Conservation (phyloP, 2,329 filamentous ascomycete genomes). For the Lecanoromycetidae sp. region DNA sequence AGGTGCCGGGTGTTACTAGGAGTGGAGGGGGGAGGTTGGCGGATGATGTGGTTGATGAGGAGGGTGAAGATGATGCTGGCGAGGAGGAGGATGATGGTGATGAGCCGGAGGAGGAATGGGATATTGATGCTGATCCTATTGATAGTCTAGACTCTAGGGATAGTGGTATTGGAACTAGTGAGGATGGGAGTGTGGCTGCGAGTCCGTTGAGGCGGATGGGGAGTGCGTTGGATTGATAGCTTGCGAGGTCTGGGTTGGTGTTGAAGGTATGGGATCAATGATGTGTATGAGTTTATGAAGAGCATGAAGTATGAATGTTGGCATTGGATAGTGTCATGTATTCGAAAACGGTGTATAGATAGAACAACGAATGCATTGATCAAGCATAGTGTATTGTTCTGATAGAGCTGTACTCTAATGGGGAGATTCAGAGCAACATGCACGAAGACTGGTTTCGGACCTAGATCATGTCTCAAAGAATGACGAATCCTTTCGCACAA, state of each 20-base stretch:
- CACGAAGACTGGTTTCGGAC: neutral
- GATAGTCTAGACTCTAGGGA: conserved; percentile 49
- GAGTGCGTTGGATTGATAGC: conserved; percentile 14
- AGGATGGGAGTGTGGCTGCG: conserved; percentile 55
- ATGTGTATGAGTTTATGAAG: neutral
- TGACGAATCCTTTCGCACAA: too few relatives aligned
- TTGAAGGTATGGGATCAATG: neutral
- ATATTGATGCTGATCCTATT: conserved; percentile 72
- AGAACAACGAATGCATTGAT: too few relatives aligned
- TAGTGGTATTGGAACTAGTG: conserved; percentile 45
- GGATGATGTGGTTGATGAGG: conserved; percentile 37
- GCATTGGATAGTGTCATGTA: neutral
- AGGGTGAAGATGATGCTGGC: conserved; percentile 36
- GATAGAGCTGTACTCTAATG: too few relatives aligned
- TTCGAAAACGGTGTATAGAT: neutral
- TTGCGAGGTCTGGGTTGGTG: neutral
- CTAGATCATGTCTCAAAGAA: neutral
- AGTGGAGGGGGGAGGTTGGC: conserved; percentile 38
- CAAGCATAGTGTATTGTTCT: too few relatives aligned
- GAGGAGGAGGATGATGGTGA: conserved; percentile 28
- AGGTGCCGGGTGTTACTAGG: neutral
- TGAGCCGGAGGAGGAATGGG: conserved; percentile 56
- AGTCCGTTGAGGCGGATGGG: conserved; percentile 46
- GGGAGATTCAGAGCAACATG: too few relatives aligned
- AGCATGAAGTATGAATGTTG: neutral